Conservation (phyloP, 2,329 filamentous ascomycete genomes). For the Coleophoma cylindrospora region DNA sequence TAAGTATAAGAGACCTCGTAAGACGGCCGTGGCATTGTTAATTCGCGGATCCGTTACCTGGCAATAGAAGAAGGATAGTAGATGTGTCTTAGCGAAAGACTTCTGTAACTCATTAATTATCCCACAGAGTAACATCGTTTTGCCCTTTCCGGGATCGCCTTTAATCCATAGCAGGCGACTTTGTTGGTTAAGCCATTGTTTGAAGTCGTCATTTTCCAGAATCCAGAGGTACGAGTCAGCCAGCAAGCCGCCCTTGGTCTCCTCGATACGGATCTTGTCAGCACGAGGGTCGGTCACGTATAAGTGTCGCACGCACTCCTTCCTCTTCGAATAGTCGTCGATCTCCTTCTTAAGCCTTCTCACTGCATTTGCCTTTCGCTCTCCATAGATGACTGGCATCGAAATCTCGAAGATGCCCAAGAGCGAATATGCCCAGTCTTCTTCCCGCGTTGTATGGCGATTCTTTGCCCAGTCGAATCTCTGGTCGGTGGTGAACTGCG, state of each 20-base stretch:
- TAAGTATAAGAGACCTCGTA: slow-evolving; percentile 36
- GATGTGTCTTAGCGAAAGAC: no score
- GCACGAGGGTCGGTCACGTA: slow-evolving; percentile 22
- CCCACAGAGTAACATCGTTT: no score
- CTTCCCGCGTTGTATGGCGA: slow-evolving; percentile 26
- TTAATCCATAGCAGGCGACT: no score
- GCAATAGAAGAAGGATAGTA: no score
- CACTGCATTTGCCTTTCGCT: slow-evolving; percentile 25
- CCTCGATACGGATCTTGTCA: slow-evolving; percentile 32
- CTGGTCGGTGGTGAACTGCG: neutral
- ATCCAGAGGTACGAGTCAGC: no score
- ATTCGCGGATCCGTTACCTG: slow-evolving; percentile 30
- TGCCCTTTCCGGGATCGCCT: no score
- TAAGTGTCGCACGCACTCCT: slow-evolving; percentile 19
- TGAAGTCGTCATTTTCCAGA: no score
- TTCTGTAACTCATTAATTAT: no score
- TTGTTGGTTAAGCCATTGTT: no score
- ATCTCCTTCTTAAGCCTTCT: slow-evolving; percentile 29
- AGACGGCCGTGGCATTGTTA: slow-evolving; percentile 32
- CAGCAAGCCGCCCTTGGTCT: no score
- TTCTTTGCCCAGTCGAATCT: slow-evolving; percentile 32
- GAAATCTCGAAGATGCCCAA: slow-evolving; percentile 36
- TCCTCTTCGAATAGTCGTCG: no score
- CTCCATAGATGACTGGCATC: slow-evolving; percentile 36
- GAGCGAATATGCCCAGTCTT: slow-evolving; percentile 37